phyloP scores from a whole-genome alignment of 805 yeast species.

The Saturnispora galanensis region DNA sequence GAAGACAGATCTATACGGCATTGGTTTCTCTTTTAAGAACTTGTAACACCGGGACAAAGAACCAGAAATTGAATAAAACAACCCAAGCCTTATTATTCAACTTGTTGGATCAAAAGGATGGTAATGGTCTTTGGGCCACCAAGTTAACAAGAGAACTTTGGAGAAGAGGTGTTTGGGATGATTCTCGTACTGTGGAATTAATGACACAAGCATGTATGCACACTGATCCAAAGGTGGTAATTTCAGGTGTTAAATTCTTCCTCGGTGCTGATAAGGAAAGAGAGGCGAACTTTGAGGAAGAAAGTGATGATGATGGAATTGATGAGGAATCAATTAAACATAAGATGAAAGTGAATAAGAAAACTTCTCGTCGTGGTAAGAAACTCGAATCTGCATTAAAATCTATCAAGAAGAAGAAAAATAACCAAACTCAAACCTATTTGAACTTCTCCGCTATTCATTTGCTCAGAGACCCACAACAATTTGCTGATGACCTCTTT shows the following conservation, averaged over 20 bases:
- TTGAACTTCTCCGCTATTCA: conserved; percentile 94
- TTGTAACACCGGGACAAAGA: conserved; percentile 80
- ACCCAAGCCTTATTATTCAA: conserved; percentile 90
- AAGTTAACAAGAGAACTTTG: conserved; percentile 90
- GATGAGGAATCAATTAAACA: conserved; percentile 72
- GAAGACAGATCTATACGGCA: conserved; percentile 75
- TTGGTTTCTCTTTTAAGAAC: conserved; percentile 69
- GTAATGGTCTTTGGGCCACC: conserved; percentile 89
- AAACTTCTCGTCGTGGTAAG: conserved; percentile 67
- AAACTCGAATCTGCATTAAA: conserved; percentile 70
- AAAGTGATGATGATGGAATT: conserved; percentile 49
- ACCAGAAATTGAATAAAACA: conserved; percentile 79
- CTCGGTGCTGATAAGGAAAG: conserved; percentile 92
- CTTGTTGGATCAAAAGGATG: conserved; percentile 67
- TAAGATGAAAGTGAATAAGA: conserved; percentile 75
- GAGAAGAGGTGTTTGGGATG: conserved; percentile 99
- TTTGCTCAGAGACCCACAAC: conserved; percentile 91
- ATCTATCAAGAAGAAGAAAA: conserved; percentile 48
- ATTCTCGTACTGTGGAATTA: conserved; percentile 90
- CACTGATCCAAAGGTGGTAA: conserved; percentile 74
- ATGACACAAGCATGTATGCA: conserved; percentile 95
- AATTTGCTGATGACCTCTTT: conserved; percentile 83
- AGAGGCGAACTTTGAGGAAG: conserved; percentile 75
- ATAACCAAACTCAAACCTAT: conserved; percentile 52
- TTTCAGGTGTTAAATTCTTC: conserved; percentile 86